Conservation (phyloP, 1,284 basidiomycete genomes). For the Fomitopsis pinicola region DNA sequence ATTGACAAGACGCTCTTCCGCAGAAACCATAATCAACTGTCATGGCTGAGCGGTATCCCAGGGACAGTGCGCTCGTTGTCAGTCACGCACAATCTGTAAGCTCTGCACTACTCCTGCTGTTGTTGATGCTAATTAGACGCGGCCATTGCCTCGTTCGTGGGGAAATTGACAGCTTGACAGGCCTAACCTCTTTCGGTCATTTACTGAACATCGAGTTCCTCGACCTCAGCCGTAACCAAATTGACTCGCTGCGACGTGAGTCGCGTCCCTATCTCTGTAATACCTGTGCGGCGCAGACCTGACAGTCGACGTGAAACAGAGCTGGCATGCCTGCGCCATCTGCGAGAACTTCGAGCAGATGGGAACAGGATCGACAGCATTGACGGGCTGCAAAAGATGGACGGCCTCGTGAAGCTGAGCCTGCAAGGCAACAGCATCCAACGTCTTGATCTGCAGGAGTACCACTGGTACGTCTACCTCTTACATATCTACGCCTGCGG, state of each 20-base stretch:
- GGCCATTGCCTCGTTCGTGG: neutral
- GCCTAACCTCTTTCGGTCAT: constrained; percentile 87
- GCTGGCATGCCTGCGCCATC: constrained; percentile 77
- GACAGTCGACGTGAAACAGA: constrained; percentile 41
- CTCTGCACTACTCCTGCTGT: constrained; percentile 7
- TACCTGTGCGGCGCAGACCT: neutral
- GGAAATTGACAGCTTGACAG: constrained; percentile 55
- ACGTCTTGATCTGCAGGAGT: constrained; percentile 56
- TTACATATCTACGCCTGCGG: neutral
- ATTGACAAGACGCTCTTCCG: constrained; percentile 12
- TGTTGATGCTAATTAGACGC: neutral
- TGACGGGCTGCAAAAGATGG: constrained; percentile 78
- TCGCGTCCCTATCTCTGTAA: constrained; percentile 20
- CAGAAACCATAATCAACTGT: constrained; percentile 79
- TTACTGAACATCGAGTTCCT: constrained; percentile 83
- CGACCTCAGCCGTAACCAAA: constrained; percentile 88
- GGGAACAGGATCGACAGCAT: constrained; percentile 75
- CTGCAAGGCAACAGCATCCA: constrained; percentile 74
- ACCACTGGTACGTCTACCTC: constrained; percentile 50
- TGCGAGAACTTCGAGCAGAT: constrained; percentile 88
- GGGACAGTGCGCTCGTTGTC: constrained; percentile 75
- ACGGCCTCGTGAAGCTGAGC: constrained; percentile 80
- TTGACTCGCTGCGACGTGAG: constrained; percentile 85
- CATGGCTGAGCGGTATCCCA: constrained; percentile 88
- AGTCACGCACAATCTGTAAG: constrained; percentile 74